These are phyloP conservation scores for Alternaria ventricosa DNA, from an alignment of 2,329 filamentous ascomycete genomes.

Conservation along the genomic window DNA sequence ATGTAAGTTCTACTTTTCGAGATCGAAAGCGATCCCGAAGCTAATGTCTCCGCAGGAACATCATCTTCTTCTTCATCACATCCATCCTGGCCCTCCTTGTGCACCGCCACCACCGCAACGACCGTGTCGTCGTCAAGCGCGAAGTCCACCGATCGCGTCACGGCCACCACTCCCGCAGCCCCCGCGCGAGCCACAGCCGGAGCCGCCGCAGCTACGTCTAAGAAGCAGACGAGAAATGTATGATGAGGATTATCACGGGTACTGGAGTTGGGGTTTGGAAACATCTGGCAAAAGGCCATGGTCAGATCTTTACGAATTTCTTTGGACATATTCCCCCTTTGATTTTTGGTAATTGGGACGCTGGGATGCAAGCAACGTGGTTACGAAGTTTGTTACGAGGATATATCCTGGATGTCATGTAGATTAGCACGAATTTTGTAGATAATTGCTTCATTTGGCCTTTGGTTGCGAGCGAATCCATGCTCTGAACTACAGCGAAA, in stretches of 20 bases:
- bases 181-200: slow-evolving; percentile 45
- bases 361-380: neutral
- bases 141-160: slow-evolving; percentile 56
- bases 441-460: slow-evolving; percentile 4
- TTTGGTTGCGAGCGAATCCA: neutral
- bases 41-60: slow-evolving; percentile 44
- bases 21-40: neutral
- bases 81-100: slow-evolving; percentile 67
- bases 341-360: slow-evolving; percentile 6
- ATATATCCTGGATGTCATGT: slow-evolving; percentile 6
- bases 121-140: slow-evolving; percentile 61
- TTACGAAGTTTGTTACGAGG: slow-evolving; percentile 5
- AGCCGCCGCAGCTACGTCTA: slow-evolving; percentile 49
- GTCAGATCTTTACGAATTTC: slow-evolving; percentile 23
- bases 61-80: slow-evolving; percentile 48
- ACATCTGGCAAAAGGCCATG: neutral
- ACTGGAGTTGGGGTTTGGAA: neutral
- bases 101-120: slow-evolving; percentile 52
- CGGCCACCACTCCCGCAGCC: slow-evolving; percentile 49
- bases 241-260: neutral
- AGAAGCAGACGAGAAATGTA: neutral
- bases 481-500: neutral
- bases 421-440: slow-evolving; percentile 1
- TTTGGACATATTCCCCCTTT: slow-evolving; percentile 19
- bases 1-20: slow-evolving; percentile 63